phyloP scores from a whole-genome alignment of 441 rosid genomes.

The Erysimum pusillum region DNA sequence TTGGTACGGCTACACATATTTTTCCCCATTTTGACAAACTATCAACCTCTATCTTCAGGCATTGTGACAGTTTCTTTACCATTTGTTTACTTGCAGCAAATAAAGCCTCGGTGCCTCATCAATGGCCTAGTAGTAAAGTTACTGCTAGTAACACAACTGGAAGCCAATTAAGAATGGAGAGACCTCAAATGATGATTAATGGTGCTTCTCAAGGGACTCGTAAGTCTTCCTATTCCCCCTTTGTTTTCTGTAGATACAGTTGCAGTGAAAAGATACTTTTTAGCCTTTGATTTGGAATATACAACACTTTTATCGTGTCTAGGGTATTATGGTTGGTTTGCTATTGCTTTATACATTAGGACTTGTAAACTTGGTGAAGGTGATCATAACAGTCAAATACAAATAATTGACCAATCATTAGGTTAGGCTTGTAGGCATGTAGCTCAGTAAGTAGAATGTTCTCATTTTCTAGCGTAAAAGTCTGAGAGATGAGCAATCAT shows the following conservation, averaged over 20 bases:
- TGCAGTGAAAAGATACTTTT: slow-evolving; percentile 5
- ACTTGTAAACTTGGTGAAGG: slow-evolving; percentile 2
- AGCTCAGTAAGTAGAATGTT: not conserved
- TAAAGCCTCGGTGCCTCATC: slow-evolving; percentile 49
- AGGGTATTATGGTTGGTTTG: slow-evolving; percentile 12
- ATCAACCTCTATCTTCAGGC: slow-evolving; percentile 53
- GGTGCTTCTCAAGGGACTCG: slow-evolving; percentile 68
- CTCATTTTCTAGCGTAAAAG: not conserved
- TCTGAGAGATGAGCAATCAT: slow-evolving; percentile 5
- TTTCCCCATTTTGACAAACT: slow-evolving; percentile 46
- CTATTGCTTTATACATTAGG: slow-evolving; percentile 4
- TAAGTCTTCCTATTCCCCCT: slow-evolving; percentile 42
- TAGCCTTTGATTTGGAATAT: slow-evolving; percentile 23
- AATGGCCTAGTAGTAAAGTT: slow-evolving; percentile 51
- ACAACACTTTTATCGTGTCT: not conserved
- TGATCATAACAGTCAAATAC: not conserved
- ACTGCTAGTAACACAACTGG: slow-evolving; percentile 50
- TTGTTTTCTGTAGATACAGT: slow-evolving; percentile 15
- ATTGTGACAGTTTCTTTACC: slow-evolving; percentile 50
- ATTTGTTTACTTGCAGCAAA: slow-evolving; percentile 48
- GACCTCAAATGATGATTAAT: slow-evolving; percentile 56
- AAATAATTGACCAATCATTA: slow-evolving; percentile 1
- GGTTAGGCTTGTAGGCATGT: not conserved
- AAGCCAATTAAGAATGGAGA: slow-evolving; percentile 60
- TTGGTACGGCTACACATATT: slow-evolving; percentile 50